These are phyloP conservation scores for Pythium dissotocum DNA, from an alignment of 352 stramenopile genomes.

Conservation along the genomic window DNA sequence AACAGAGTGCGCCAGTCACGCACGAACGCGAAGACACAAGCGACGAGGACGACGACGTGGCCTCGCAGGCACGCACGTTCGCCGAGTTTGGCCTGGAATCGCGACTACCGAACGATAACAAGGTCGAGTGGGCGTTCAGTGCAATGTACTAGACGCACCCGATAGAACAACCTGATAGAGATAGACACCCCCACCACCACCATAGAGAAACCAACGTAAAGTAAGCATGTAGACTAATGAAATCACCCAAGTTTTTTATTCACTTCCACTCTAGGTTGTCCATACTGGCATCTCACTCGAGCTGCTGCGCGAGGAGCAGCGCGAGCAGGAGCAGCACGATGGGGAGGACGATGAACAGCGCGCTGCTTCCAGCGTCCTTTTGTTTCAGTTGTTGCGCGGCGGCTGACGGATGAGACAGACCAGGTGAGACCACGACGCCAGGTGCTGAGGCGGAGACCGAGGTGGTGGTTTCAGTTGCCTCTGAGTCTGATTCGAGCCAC, in stretches of 20 bases:
- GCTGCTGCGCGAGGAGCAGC: slow-evolving; percentile 11
- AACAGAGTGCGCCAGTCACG: slow-evolving; percentile 10
- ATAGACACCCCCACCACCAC: background rate
- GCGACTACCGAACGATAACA: slow-evolving; percentile 53
- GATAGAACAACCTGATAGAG: slow-evolving; percentile 17
- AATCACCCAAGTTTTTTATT: slow-evolving; percentile 2
- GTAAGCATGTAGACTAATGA: slow-evolving; percentile 26
- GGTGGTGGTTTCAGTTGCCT: background rate
- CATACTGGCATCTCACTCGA: background rate
- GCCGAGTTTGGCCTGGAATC: slow-evolving; percentile 73
- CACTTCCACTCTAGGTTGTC: background rate
- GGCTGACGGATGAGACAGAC: background rate
- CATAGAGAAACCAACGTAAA: slow-evolving; percentile 18
- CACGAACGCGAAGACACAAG: slow-evolving; percentile 25
- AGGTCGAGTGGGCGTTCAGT: slow-evolving; percentile 79
- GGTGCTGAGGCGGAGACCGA: background rate
- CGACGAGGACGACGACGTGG: background rate
- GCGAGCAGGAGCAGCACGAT: slow-evolving; percentile 43
- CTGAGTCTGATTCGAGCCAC: slow-evolving; percentile 21
- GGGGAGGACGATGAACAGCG: slow-evolving; percentile 37
- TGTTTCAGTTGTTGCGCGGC: slow-evolving; percentile 13
- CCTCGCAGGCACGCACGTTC: slow-evolving; percentile 52
- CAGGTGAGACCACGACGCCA: slow-evolving; percentile 9
- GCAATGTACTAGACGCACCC: slow-evolving; percentile 59
- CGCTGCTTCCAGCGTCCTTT: background rate